Base-by-base conservation (phyloP, 352 stramenopile species). In the Phytopythium kandeliae region DNA sequence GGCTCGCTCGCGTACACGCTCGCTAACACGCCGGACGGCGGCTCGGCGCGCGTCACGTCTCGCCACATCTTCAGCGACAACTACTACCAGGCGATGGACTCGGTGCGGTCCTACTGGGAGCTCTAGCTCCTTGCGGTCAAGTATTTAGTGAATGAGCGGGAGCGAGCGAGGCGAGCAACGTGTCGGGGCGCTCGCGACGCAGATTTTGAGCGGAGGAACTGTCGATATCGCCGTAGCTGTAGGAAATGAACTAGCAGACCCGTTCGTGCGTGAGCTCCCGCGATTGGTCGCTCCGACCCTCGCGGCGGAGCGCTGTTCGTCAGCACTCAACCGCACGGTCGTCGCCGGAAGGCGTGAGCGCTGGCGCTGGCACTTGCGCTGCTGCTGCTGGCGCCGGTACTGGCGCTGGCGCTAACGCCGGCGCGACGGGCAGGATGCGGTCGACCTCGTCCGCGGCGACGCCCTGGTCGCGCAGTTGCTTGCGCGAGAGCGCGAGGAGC, bases 61-160 rank as follows among this genome's bases (percentile, higher is more conserved):
- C 65, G 69, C 3, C 74, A 71, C 21, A 67, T 78, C 25, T 86
- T 86, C 53, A 85, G 72, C 55, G 74, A 86, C 45, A 89, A 76
- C 40, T 85, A 85, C 55, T 86, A 85, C 64, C 69, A 86, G 36
- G 74, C 71, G 17, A 76, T 89, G 51, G 74, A 86, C 51, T 85
- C 78, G 26, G 70, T 69, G 21, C 60, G 77, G 34, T 86, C 74
- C 28, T 85, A 51, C 49, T 53, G 53, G 45, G 48, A 62, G 53
- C 42, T 43, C 24, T 33, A 25, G 31, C 36, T 24, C 19, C 7
- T 48, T 35, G 21, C 4, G 22, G 11, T 19, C 21, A 48, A 48
- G 31, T 51, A 51, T 51, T 51, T 51, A 51, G 24, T 19, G 30
- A 19, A 21, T 15, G 26, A 16, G 42, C 3, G 24, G 22, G 13